These are phyloP conservation scores for Kwoniella sp. DNA, from an alignment of 768 basidiomycete species.

Conservation along the genomic window DNA sequence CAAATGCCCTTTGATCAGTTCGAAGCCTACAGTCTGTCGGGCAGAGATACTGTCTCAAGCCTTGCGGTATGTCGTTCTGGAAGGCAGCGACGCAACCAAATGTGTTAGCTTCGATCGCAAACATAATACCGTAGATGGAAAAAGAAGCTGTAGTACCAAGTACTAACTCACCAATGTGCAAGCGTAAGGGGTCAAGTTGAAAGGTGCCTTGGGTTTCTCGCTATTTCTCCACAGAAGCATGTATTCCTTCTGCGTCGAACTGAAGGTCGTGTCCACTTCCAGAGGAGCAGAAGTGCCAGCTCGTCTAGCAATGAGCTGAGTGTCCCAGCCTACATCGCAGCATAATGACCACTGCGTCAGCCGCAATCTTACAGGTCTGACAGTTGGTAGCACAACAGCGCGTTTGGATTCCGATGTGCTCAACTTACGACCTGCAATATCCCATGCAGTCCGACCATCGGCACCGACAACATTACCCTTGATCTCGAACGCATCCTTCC, in stretches of 20 bases:
- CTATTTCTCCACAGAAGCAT: slow-evolving; percentile 92
- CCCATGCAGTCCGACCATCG: slow-evolving; percentile 69
- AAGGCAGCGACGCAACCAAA: no score
- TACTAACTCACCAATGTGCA: slow-evolving; percentile 65
- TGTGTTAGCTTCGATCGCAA: slow-evolving; percentile 5
- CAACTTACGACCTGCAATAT: slow-evolving; percentile 76
- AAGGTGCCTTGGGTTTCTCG: slow-evolving; percentile 76
- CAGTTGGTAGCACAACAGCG: neutral
- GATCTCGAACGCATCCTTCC: slow-evolving; percentile 88
- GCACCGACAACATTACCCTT: slow-evolving; percentile 77
- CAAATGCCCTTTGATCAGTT: slow-evolving; percentile 93
- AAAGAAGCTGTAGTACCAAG: neutral
- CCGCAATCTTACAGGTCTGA: neutral
- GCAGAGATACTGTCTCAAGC: slow-evolving; percentile 71
- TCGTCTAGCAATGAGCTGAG: slow-evolving; percentile 83
- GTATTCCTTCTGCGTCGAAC: slow-evolving; percentile 64
- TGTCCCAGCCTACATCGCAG: slow-evolving; percentile 68
- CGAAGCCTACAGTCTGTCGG: slow-evolving; percentile 91
- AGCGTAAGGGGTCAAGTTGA: slow-evolving; percentile 94
- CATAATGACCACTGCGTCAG: neutral
- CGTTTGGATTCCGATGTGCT: neutral
- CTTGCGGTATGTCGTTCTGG: slow-evolving; percentile 75
- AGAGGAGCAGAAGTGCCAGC: slow-evolving; percentile 60
- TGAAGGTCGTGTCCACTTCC: slow-evolving; percentile 39
- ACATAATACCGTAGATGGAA: neutral